Conservation (phyloP, 2,329 filamentous ascomycete species). For the Neofusicoccum sp. region DNA sequence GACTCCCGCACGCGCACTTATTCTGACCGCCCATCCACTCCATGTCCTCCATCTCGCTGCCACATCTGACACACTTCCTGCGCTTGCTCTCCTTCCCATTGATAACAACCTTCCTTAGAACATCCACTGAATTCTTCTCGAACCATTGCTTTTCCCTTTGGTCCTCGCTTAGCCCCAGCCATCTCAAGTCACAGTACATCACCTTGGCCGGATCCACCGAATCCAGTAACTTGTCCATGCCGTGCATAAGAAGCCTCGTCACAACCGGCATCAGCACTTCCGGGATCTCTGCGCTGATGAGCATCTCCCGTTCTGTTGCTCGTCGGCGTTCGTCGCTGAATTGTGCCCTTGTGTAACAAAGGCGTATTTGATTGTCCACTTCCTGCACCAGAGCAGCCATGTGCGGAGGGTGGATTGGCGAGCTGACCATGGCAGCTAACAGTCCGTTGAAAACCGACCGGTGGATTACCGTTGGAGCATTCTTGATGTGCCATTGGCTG, state of each 20-base stretch:
- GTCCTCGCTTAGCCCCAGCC: slow-evolving; percentile 68
- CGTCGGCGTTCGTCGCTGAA: slow-evolving; percentile 50
- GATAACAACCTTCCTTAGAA: slow-evolving; percentile 53
- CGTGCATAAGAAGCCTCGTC: slow-evolving; percentile 48
- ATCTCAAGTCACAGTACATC: slow-evolving; percentile 71
- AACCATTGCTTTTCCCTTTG: slow-evolving; percentile 61
- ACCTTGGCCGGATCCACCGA: slow-evolving; percentile 67
- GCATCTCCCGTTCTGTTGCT: slow-evolving; percentile 55
- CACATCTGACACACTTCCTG: slow-evolving; percentile 49
- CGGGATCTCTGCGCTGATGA: slow-evolving; percentile 56
- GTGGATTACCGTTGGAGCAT: slow-evolving; percentile 47
- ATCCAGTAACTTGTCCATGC: slow-evolving; percentile 39
- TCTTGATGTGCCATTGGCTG: slow-evolving; percentile 34
- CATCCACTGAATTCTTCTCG: slow-evolving; percentile 61
- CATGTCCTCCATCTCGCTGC: slow-evolving; percentile 51
- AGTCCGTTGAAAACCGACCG: slow-evolving; percentile 49
- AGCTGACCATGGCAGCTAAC: slow-evolving; percentile 35
- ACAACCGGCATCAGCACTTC: slow-evolving; percentile 54
- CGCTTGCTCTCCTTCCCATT: slow-evolving; percentile 27
- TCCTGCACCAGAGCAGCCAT: slow-evolving; percentile 57
- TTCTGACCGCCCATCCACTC: slow-evolving; percentile 43
- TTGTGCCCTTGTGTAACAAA: slow-evolving; percentile 55
- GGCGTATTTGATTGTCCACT: slow-evolving; percentile 66
- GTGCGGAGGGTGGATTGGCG: slow-evolving; percentile 47
- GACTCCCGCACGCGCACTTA: slow-evolving; percentile 42